phyloP scores from a whole-genome alignment of 2,329 filamentous ascomycete species.

The Clonostachys rosea region DNA sequence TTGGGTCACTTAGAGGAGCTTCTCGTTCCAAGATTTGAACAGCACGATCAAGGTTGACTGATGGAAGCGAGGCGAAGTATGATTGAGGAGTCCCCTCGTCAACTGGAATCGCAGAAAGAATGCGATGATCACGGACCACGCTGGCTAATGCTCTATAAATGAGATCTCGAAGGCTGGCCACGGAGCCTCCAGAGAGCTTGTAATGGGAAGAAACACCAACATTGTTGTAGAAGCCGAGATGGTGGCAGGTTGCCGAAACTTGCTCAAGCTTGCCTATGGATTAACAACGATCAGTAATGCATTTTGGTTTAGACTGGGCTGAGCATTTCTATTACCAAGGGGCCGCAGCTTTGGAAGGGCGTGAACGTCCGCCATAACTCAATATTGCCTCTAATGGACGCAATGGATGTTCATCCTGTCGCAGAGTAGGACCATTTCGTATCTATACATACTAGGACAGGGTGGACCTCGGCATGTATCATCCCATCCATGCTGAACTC shows the following conservation, averaged over 20 bases:
- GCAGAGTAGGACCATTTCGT: too few relatives aligned
- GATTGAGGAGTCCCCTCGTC: constrained; percentile 29
- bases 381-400: too few relatives aligned
- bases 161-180: constrained; percentile 10
- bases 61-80: constrained; percentile 35
- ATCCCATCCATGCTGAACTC: too few relatives aligned
- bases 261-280: constrained; percentile 32
- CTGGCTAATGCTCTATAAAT: constrained; percentile 24
- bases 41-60: constrained; percentile 29
- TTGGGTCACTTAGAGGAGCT: constrained; percentile 2
- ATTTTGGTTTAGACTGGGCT: too few relatives aligned
- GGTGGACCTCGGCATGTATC: too few relatives aligned
- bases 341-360: too few relatives aligned
- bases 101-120: constrained; percentile 33
- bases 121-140: constrained; percentile 31
- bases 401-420: too few relatives aligned
- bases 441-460: too few relatives aligned
- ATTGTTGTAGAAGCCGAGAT: constrained; percentile 35
- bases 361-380: too few relatives aligned
- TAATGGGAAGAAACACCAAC: constrained; percentile 32
- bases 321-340: too few relatives aligned
- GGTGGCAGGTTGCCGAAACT: constrained; percentile 33
- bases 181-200: constrained; percentile 14
- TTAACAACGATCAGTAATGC: too few relatives aligned
- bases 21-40: constrained; percentile 24